These are phyloP conservation scores for Ephemerocybe angulata DNA, from an alignment of 768 basidiomycete species.

Conservation along the genomic window DNA sequence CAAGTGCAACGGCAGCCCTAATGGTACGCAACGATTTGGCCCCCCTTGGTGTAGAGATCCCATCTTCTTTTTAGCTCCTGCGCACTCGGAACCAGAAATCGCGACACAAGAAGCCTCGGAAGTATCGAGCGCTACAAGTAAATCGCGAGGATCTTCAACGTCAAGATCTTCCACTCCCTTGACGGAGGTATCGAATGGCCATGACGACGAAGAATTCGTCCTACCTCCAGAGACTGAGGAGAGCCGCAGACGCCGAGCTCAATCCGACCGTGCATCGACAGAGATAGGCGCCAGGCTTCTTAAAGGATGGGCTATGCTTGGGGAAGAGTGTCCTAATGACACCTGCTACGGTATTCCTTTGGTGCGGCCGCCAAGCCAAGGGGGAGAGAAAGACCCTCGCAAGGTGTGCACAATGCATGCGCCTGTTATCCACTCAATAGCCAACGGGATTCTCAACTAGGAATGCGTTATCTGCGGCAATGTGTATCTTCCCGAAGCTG, in stretches of 20 bases:
- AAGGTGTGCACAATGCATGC: conserved; percentile 55
- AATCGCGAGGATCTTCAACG: neutral
- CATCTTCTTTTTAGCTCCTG: too few relatives aligned
- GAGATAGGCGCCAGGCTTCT: conserved; percentile 77
- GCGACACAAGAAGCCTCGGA: too few relatives aligned
- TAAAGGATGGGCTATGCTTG: conserved; percentile 88
- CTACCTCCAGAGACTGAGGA: conserved; percentile 66
- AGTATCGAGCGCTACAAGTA: neutral
- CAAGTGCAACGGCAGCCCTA: conserved; percentile 48
- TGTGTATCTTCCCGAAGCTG: conserved; percentile 52
- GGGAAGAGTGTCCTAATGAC: conserved; percentile 71
- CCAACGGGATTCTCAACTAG: too few relatives aligned
- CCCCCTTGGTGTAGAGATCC: too few relatives aligned
- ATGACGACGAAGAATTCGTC: conserved; percentile 54
- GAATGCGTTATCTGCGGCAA: conserved; percentile 76
- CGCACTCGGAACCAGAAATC: too few relatives aligned
- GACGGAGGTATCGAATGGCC: conserved; percentile 49
- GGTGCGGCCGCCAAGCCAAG: conserved; percentile 67
- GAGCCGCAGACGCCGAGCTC: conserved; percentile 63
- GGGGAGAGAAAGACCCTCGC: conserved; percentile 56
- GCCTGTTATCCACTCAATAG: conserved; percentile 4
- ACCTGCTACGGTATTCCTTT: conserved; percentile 81
- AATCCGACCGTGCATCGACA: conserved; percentile 76
- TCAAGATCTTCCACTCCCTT: conserved; percentile 67
- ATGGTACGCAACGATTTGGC: too few relatives aligned